These are phyloP conservation scores for Sarocladiaceae sp. DNA, from an alignment of 2,329 filamentous ascomycete genomes.

Conservation along the genomic window DNA sequence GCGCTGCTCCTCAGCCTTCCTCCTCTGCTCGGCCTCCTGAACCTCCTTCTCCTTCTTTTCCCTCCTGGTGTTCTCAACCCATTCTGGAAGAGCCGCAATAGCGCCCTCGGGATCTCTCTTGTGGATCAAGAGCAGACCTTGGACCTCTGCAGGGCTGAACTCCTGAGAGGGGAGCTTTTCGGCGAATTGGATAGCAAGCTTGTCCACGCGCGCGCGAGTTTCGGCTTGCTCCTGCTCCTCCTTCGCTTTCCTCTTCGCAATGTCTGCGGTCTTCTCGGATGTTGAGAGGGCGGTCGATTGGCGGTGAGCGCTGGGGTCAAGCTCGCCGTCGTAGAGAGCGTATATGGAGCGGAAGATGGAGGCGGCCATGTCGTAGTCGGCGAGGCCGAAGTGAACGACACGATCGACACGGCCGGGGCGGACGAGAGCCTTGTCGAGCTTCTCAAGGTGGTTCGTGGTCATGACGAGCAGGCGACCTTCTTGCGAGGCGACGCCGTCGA, in stretches of 20 bases:
- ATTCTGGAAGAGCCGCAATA: conserved; percentile 41
- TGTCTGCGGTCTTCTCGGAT: not conserved
- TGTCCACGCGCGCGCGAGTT: conserved; percentile 35
- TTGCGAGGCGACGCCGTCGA: conserved; percentile 67
- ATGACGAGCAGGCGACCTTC: conserved; percentile 61
- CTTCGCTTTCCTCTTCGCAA: conserved; percentile 11
- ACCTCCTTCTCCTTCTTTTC: conserved; percentile 44
- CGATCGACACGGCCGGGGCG: conserved; percentile 60
- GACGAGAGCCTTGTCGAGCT: conserved; percentile 58
- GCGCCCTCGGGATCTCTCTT: conserved; percentile 49
- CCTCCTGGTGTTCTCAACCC: conserved; percentile 45
- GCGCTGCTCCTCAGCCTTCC: conserved; percentile 31
- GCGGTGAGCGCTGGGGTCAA: conserved; percentile 9
- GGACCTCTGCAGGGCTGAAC: conserved; percentile 58
- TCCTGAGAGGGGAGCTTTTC: conserved; percentile 46
- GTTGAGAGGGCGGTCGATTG: not conserved
- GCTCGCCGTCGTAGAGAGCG: conserved; percentile 40
- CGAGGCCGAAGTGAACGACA: conserved; percentile 51
- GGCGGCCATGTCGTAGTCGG: conserved; percentile 47
- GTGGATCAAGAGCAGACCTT: conserved; percentile 53
- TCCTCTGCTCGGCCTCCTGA: conserved; percentile 36
- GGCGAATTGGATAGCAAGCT: conserved; percentile 45
- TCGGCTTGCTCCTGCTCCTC: conserved; percentile 26
- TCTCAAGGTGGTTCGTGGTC: conserved; percentile 62
- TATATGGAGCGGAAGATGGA: conserved; percentile 58